Percentiles rank a stretch among this genome's conserved stretches.
phyloP scores from a whole-genome alignment of 2,329 filamentous ascomycete species.

The Xylariaceae sp. region DNA sequence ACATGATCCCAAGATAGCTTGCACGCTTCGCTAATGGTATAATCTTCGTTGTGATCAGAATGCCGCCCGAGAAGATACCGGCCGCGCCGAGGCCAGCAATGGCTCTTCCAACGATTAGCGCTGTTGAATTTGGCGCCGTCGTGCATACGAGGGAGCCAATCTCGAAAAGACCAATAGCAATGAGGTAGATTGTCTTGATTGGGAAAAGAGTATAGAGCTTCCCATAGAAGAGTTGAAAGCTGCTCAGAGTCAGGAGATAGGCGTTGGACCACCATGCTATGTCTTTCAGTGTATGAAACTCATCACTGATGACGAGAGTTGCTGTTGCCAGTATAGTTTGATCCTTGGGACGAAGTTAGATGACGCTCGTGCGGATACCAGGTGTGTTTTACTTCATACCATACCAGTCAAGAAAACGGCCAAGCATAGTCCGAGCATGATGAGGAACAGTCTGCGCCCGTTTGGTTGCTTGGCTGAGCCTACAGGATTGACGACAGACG shows the following conservation, averaged over 20 bases:
- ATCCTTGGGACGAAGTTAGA: conserved; percentile 17
- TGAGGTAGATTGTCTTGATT: conserved; percentile 31
- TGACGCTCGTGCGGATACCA: background rate
- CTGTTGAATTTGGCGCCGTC: conserved; percentile 46
- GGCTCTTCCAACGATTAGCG: conserved; percentile 53
- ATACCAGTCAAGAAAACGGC: conserved; percentile 14
- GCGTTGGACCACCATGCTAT: conserved; percentile 40
- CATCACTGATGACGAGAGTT: conserved; percentile 29
- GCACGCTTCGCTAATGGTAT: conserved; percentile 10
- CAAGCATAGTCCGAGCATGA: conserved; percentile 9
- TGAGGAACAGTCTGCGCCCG: too few species aligned
- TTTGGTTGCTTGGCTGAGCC: too few species aligned
- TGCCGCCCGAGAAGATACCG: conserved; percentile 49
- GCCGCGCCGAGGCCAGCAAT: conserved; percentile 53
- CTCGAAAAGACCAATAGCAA: conserved; percentile 46
- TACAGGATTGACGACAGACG: too few species aligned
- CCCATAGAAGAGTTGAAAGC: conserved; percentile 29
- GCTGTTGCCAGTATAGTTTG: conserved; percentile 32
- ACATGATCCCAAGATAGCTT: conserved; percentile 11
- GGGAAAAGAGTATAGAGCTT: conserved; percentile 23
- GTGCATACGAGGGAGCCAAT: conserved; percentile 49
- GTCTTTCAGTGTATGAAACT: conserved; percentile 34
- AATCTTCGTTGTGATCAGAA: conserved; percentile 8
- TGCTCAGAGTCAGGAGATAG: conserved; percentile 32
- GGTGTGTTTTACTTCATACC: too few species aligned